Base-by-base conservation (phyloP, 2,329 filamentous ascomycete species). In the Hortaea werneckii region DNA sequence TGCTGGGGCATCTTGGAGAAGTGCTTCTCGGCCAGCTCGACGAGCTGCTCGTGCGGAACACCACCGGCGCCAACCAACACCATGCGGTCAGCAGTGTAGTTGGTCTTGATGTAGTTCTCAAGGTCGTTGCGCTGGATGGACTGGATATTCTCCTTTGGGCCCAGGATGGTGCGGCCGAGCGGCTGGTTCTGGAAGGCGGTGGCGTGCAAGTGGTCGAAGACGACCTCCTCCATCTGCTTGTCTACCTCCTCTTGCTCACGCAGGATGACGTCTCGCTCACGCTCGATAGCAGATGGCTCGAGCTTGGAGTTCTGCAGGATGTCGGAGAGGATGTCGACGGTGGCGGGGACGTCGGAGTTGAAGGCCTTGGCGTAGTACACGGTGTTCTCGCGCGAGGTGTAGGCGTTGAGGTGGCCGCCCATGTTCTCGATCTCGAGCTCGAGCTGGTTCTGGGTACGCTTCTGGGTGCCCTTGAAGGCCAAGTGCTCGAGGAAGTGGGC, bases 401-500 rank as follows among this genome's bases (percentile, higher is more conserved):
- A 98, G 68, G 92, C 92, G 73, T 98, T 98, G 62, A 98, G 79
- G 76, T 98, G 92, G 56, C 87, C 92, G 69, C 92, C 92, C 87
- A 98, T 95, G 76, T 98, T 98, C 79, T 98, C 92, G 66, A 98
- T 96, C 77, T 98, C 92, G 56, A 98, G 83, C 77, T 98, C 92
- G 67, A 98, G 78, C 75, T 98, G 92, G 68, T 94, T 85, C 73
- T 98, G 92, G 56, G 85, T 88, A 71, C 92, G 82, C 76, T 85
- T 94, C 71, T 85, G 78, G 58, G 92, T 98, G 61, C 92, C 92
- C 89, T 98, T 98, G 83, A 98, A 98, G 62, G 94, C 94, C 70
- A 98, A 80, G 77, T 98, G 92, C 79, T 98, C 92, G 63, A 98
- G 82, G 79, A 98, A 98, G 77, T 98, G 92, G 65, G 92, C 92